Conservation (phyloP, 495 filamentous ascomycete genomes). For the Trichoderma virens region DNA sequence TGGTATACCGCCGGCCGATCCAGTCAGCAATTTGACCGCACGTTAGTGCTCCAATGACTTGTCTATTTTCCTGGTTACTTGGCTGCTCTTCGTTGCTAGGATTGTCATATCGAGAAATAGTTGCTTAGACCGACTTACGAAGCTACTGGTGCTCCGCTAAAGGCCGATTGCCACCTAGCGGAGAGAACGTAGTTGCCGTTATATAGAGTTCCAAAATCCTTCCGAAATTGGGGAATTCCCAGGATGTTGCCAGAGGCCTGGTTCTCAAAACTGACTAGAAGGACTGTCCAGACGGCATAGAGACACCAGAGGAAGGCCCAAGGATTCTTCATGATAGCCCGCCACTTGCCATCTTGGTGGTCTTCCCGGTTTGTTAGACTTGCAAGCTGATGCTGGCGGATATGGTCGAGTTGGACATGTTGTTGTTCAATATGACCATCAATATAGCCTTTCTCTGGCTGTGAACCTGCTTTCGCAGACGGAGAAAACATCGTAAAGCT, state of each 20-base stretch:
- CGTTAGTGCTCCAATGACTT: constrained; percentile 13
- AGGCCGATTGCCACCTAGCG: constrained; percentile 26
- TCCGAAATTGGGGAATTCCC: constrained; percentile 26
- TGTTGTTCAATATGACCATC: too few species aligned
- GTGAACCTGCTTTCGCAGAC: too few species aligned
- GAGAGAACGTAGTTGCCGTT: constrained; percentile 21
- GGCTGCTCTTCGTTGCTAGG: too few species aligned
- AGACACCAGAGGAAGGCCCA: constrained; percentile 14
- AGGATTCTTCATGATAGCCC: constrained; percentile 14
- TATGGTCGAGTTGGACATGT: too few species aligned
- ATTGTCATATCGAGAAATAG: too few species aligned
- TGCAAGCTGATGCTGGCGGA: too few species aligned
- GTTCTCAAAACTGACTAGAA: constrained; percentile 27
- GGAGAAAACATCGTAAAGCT: too few species aligned
- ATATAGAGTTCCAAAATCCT: constrained; percentile 25
- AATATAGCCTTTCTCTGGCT: too few species aligned
- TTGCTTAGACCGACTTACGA: background rate
- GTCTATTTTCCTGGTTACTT: background rate
- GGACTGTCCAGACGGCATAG: constrained; percentile 21
- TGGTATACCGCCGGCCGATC: constrained; percentile 12
- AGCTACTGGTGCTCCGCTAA: constrained; percentile 21
- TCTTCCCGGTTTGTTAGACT: constrained; percentile 14
- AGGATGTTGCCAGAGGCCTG: constrained; percentile 23
- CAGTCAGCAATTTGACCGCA: constrained; percentile 15
- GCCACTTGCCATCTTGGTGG: constrained; percentile 13